Evolutionary conservation across 331 rosid species (phyloP).

Genomic region (Acacia concinna): DNA sequence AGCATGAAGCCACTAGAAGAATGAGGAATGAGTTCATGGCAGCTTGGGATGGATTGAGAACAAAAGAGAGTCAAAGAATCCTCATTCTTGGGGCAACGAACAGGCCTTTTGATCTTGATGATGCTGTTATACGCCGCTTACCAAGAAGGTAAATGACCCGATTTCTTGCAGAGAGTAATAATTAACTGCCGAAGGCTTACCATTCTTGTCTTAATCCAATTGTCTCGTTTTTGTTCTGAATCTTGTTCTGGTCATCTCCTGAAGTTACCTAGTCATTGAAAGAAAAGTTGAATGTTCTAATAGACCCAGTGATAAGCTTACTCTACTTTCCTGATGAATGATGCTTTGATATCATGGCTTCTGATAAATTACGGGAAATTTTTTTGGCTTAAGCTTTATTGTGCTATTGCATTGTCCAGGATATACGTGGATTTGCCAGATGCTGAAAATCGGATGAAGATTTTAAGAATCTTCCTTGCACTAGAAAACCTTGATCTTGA

Average conservation of each 20-base stretch:
- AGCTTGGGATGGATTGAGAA: constrained; percentile 98
- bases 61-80: constrained; percentile 94
- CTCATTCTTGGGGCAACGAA: constrained; percentile 97
- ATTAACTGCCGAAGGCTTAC: constrained; percentile 20
- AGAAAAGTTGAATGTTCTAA: background rate
- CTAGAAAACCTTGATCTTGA: constrained; percentile 67
- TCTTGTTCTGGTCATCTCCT: background rate
- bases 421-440: constrained; percentile 95
- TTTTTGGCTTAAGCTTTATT: constrained; percentile 28
- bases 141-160: constrained; percentile 71
- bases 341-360: constrained; percentile 3
- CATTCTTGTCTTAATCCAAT: background rate
- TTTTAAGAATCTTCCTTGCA: constrained; percentile 82
- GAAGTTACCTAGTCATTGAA: background rate
- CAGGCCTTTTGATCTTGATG: constrained; percentile 96
- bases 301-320: constrained; percentile 8
- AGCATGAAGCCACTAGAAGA: constrained; percentile 98
- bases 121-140: constrained; percentile 96
- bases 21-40: constrained; percentile 99
- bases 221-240: background rate
- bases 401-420: constrained; percentile 46
- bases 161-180: background rate
- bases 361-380: constrained; percentile 7
- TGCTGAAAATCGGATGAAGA: constrained; percentile 84
- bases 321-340: background rate